phyloP scores from a whole-genome alignment of 306 rosid species.

The Luffa acutangula region DNA sequence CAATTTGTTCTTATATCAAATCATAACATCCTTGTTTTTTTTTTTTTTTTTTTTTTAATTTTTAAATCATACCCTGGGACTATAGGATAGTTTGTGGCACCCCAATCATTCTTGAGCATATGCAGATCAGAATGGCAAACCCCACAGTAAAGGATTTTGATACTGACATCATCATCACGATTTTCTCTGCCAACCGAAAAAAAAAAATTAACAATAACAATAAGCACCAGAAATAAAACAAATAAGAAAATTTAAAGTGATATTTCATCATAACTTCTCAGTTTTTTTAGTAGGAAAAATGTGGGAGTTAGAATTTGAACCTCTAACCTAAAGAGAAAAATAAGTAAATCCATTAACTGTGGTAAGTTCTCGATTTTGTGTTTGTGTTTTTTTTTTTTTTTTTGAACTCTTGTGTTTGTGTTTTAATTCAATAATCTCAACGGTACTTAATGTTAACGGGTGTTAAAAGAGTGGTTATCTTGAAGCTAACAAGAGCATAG shows the following conservation, averaged over 20 bases:
- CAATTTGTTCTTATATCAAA: no score
- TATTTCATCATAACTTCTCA: background rate
- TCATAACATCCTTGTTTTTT: background rate
- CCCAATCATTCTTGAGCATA: conserved; percentile 64
- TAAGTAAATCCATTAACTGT: no score
- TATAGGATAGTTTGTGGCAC: conserved; percentile 60
- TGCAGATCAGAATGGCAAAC: conserved; percentile 95
- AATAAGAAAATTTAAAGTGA: background rate
- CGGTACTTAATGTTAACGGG: no score
- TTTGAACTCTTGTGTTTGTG: no score
- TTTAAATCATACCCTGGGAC: conserved; percentile 65
- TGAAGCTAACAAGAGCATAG: no score
- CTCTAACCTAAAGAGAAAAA: no score
- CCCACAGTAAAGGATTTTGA: conserved; percentile 69
- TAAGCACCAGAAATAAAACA: background rate
- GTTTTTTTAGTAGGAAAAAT: background rate
- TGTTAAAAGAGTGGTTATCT: no score
- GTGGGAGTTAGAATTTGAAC: no score
- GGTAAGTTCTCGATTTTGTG: no score
- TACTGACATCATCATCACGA: conserved; percentile 55
- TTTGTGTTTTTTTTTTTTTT: no score
- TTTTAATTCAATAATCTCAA: no score
- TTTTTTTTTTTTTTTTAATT: background rate
- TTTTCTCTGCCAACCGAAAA: conserved; percentile 41
- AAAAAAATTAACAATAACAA: background rate